These are phyloP conservation scores for Coemansia reversa DNA, from an alignment of 192 early-diverging fungal genomes.

Conservation along the genomic window DNA sequence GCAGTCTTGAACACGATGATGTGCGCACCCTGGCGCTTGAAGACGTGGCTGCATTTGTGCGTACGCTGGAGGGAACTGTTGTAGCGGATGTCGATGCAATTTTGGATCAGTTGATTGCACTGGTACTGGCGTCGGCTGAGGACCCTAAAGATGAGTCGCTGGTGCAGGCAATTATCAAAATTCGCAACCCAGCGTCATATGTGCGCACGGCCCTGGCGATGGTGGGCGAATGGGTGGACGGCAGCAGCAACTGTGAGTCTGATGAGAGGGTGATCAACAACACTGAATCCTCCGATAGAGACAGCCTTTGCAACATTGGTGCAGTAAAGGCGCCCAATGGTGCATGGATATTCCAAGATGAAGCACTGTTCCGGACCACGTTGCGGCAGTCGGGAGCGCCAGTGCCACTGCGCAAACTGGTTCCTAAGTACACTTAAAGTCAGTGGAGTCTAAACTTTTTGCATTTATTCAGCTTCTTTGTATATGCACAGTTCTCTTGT, in stretches of 20 bases:
- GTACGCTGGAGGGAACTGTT: neutral
- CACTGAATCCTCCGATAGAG: no score
- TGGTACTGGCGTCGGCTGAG: conserved; percentile 3
- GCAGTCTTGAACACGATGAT: conserved; percentile 41
- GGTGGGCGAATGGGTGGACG: conserved; percentile 12
- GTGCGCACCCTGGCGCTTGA: conserved; percentile 14
- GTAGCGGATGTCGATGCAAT: conserved; percentile 6
- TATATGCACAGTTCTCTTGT: no score
- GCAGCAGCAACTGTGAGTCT: neutral
- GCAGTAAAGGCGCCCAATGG: conserved; percentile 28
- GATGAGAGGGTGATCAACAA: no score
- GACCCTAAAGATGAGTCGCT: conserved; percentile 7
- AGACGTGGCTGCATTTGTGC: conserved; percentile 12
- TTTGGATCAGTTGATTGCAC: conserved; percentile 8
- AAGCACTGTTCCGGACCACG: conserved; percentile 35
- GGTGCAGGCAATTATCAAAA: conserved; percentile 25
- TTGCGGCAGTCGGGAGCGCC: conserved; percentile 45
- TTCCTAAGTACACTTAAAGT: conserved; percentile 26
- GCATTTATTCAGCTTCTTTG: no score
- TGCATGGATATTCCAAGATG: conserved; percentile 41
- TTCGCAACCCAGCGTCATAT: conserved; percentile 32
- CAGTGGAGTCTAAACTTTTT: no score
- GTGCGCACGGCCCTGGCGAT: conserved; percentile 44
- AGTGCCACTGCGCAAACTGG: conserved; percentile 27
- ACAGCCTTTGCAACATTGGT: conserved; percentile 39